A percentile compares a stretch with the other conserved stretches of the same genome.
Evolutionary conservation across 2,329 filamentous ascomycete species (phyloP).

Genomic region (Gremmenia infestans): DNA sequence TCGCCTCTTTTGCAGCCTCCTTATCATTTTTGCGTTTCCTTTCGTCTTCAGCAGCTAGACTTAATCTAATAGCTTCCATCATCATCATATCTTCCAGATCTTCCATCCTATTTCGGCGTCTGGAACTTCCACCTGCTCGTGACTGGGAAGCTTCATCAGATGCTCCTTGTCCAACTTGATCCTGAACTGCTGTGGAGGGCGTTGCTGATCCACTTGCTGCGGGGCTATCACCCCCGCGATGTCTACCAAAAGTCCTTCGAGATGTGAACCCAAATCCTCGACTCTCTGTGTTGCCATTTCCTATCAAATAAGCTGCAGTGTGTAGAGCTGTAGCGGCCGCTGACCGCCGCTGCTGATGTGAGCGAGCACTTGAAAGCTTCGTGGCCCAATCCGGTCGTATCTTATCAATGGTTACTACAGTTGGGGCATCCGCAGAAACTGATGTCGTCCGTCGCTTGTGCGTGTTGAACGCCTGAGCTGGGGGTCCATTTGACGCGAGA

Average conservation of each 20-base stretch:
- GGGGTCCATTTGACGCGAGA: conserved; percentile 50
- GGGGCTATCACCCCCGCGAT: conserved; percentile 28
- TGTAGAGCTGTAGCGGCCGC: conserved; percentile 92
- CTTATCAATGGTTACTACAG: conserved; percentile 87
- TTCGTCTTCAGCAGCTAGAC: conserved; percentile 89
- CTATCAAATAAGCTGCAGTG: conserved; percentile 89
- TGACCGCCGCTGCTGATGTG: conserved; percentile 78
- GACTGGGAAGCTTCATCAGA: conserved; percentile 24
- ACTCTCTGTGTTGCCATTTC: conserved; percentile 39
- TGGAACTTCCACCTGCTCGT: conserved; percentile 27
- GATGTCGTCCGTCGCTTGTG: conserved; percentile 57
- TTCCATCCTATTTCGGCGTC: conserved; percentile 60
- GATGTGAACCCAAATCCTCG: conserved; percentile 29
- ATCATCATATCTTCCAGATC: conserved; percentile 98
- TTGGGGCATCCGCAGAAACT: conserved; percentile 75
- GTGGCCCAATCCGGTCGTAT: conserved; percentile 92
- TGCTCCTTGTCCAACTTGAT: conserved; percentile 23
- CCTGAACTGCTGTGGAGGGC: conserved; percentile 26
- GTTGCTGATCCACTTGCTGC: conserved; percentile 28
- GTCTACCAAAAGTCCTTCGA: conserved; percentile 27
- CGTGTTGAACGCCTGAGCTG: conserved; percentile 17
- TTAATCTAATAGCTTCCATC: conserved; percentile 89
- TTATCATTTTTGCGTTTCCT: conserved; percentile 82
- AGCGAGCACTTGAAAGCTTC: conserved; percentile 78
- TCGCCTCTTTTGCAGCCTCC: conserved; percentile 74